Evolutionary conservation across 352 stramenopile genomes (phyloP), one percentile per base, ranked within the genome.

Genomic region (Pythium biforme): DNA sequence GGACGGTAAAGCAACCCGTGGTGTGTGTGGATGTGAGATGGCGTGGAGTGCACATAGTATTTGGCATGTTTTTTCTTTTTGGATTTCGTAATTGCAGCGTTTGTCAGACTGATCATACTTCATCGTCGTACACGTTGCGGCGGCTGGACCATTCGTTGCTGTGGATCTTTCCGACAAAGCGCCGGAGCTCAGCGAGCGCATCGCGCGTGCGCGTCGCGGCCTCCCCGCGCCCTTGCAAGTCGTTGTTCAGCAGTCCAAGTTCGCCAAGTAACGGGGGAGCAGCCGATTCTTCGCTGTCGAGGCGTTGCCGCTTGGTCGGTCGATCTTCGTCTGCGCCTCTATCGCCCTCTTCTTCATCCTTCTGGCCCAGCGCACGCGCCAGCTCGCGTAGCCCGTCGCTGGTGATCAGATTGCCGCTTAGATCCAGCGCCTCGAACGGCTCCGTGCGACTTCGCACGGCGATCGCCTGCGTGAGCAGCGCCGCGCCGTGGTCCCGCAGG

Each of bases 61-160:
- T n/a, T n/a, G n/a, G n/a, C n/a, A n/a, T n/a, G n/a, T n/a, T n/a
- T n/a, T n/a, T n/a, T n/a, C n/a, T n/a, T n/a, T n/a, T n/a, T n/a
- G n/a, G n/a, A n/a, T n/a, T n/a, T n/a, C 39, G 9, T 49, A 49
- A 37, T 55, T 37, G 31, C 31, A 37, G 31, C 14, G 31, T 37
- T 5, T 50, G 26, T 25, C 29, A 11, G 22, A 17, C 15, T 45
- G 17, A 22, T 59, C 31, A 93, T 9, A 91, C 77, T 72, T 93
- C 84, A 55, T 93, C 84, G 33, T 93, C 84, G 63, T 93, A 93
- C n/a, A 93, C 84, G 64, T 85, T 87, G 23, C 80, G 75, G 52
- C 77, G 77, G 55, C 58, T 73, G 39, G 73, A 69, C 80, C 81
- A 91, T 34, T 82, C 73, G 52, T 91, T 90, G 27, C 76, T 90